These are phyloP conservation scores for Ricinus communis DNA, from an alignment of 345 rosid genomes.

Conservation along the genomic window DNA sequence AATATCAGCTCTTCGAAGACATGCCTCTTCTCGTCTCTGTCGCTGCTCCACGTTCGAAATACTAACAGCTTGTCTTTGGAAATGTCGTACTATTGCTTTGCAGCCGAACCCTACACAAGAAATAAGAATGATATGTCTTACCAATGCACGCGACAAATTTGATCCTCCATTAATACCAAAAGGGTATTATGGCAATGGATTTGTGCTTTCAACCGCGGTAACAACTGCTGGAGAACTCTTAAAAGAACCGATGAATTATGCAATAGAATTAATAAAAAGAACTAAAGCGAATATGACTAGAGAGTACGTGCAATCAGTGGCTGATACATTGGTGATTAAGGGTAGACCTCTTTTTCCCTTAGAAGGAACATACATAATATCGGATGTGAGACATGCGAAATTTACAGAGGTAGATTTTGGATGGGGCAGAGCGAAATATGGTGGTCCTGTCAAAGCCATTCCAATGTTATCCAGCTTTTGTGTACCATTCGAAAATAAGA, in stretches of 20 bases:
- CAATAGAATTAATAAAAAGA: slow-evolving; percentile 22
- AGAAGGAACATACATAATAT: not conserved
- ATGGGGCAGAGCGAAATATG: slow-evolving; percentile 21
- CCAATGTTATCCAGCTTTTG: not conserved
- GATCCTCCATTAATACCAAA: not conserved
- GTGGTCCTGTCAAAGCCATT: slow-evolving; percentile 2
- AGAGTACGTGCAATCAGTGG: slow-evolving; percentile 18
- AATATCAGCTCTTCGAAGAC: not conserved
- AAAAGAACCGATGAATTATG: slow-evolving; percentile 26
- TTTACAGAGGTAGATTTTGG: slow-evolving; percentile 19
- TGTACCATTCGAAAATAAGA: not conserved
- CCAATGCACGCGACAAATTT: not conserved
- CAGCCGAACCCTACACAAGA: slow-evolving; percentile 11
- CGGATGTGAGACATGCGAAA: not conserved
- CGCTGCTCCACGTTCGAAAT: slow-evolving; percentile 17
- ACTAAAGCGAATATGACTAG: slow-evolving; percentile 20
- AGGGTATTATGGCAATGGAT: slow-evolving; percentile 44
- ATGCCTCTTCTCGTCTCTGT: not conserved
- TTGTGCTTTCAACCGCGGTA: slow-evolving; percentile 24
- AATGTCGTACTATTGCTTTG: slow-evolving; percentile 15
- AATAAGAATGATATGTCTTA: not conserved
- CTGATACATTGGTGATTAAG: slow-evolving; percentile 12
- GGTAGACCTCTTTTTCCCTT: not conserved
- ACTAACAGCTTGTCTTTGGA: slow-evolving; percentile 29
- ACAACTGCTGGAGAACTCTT: slow-evolving; percentile 18